Base-by-base conservation (phyloP, 1,284 basidiomycete genomes). In the Cutaneotrichosporon mucoides region DNA sequence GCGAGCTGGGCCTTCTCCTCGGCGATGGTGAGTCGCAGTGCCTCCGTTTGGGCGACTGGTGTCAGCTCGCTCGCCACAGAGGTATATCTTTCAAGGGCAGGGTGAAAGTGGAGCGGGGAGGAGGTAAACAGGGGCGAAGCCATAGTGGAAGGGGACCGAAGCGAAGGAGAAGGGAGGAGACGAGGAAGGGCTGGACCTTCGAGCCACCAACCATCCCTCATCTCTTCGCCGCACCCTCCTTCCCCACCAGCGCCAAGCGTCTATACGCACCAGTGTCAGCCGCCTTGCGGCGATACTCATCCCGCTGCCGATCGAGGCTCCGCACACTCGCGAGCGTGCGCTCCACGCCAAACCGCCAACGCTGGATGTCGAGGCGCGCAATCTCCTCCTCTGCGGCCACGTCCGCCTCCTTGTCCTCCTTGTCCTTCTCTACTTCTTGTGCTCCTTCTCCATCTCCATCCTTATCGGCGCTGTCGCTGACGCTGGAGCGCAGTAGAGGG, bases 271-370 rank as follows among this genome's bases (percentile, higher is more conserved):
- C 65, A 33, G 72, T 74, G 61, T 70, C 67, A 11, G 62, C 59
- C 6, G 65, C 62, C 52, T 16, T 58, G 51, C 46, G 55, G 24
- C 9, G 33, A 55, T 73, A 75, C 4, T 46, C 52, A 46, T 54
- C 62, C 38, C 56, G 60, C 66, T 76, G 73, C 41, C 68, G 65
- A 37, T 70, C 61, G 35, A 75, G 56, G 56, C 68, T 70, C 15
- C 51, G 46, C n/a, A 68, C 70, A 38, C 63, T 68, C 3, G 63
- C 72, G 34, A 74, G 60, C 7, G 68, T 54, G 40, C 73, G 63
- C 64, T 74, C 71, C 10, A 76, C 62, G 9, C 64, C 56, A 7
- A 61, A 49, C 33, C 59, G 58, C 73, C 73, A 76, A 55, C 71
- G 72, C 41, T 72, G 35, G 16, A 69, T 40, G 53, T 76, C 75